Evolutionary conservation across 768 basidiomycete genomes (phyloP), one percentile per base, ranked within the genome.

Genomic region (Collybia sordida): DNA sequence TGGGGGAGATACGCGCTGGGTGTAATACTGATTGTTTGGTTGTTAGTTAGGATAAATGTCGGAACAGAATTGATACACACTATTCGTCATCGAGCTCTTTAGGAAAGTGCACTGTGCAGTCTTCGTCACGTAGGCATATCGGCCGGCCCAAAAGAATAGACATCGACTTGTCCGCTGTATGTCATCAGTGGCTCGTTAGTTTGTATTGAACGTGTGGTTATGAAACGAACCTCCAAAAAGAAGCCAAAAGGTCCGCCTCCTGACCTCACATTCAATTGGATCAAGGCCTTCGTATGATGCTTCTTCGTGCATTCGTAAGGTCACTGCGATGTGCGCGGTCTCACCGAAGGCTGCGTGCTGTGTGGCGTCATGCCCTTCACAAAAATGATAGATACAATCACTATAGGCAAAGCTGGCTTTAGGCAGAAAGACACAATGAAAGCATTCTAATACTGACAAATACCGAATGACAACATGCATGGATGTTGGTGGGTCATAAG

Each of bases 61-160:
- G 56, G 72, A 47, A n/a, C 56, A 49, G 48, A 56, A 58, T 45
- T 39, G 45, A 25, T 49, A 81, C 88, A 59, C 68, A 92, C 90
- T 90, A 92, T 72, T 92, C 90, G 63, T 93, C 90, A 67, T 93
- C 90, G 50, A 93, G 72, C 68, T 93, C 90, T 67, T 86, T 88
- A 22, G 90, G 90, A 70, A 92, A 91, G 64, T 90, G 85, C 2
- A 90, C 81, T 7, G 90, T 91, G 67, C 91, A 93, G 65, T 96
- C 93, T 64, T 94, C 93, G 61, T 93, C 90, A 46, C 90, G 80
- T 60, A 94, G 74, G 65, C 85, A 90, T 55, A 93, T 90, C 34
- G 91, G 90, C 51, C 92, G 78, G 15, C 89, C 90, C 39, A 93
- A 75, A 36, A 93, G 73, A 58, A 93, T 87, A 42, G 88, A 87